A percentile compares a stretch with the other conserved stretches of the same genome.
phyloP scores from a whole-genome alignment of 305 asterid genomes.

The Solanum aculeatissimum region DNA sequence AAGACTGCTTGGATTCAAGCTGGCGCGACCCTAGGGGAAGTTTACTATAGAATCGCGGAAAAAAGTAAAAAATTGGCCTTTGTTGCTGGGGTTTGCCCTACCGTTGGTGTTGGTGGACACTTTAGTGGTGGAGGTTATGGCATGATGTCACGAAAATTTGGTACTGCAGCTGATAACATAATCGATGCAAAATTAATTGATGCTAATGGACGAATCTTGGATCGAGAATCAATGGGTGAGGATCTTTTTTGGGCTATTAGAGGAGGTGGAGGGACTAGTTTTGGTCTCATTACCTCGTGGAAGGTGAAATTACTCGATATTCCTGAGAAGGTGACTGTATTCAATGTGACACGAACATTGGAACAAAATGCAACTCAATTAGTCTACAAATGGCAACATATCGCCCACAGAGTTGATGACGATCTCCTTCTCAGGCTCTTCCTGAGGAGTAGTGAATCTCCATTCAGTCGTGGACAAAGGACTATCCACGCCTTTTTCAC shows the following conservation, averaged over 20 bases:
- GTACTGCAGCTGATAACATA: neutral
- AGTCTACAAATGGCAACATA: neutral
- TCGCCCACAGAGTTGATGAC: neutral
- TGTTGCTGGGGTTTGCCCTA: conserved; percentile 10
- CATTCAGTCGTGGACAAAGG: neutral
- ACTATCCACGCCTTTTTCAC: neutral
- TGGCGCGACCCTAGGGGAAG: conserved; percentile 6
- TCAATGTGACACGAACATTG: neutral
- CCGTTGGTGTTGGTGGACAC: conserved; percentile 22
- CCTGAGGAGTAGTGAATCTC: neutral
- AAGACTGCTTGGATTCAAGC: neutral
- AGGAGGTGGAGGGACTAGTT: too few species aligned
- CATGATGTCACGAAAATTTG: conserved; percentile 1
- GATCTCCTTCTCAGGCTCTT: neutral
- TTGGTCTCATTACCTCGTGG: neutral
- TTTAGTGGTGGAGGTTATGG: conserved; percentile 10
- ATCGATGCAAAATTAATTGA: too few species aligned
- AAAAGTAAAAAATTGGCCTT: neutral
- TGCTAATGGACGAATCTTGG: too few species aligned
- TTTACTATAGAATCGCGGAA: conserved; percentile 1
- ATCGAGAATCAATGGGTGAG: too few species aligned
- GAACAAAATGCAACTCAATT: conserved; percentile 4
- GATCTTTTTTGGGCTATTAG: too few species aligned
- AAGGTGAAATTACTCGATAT: neutral
- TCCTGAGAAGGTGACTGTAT: neutral